Evolutionary conservation across 2,329 filamentous ascomycete species (phyloP).

Genomic region (Hypoxylon sp.): DNA sequence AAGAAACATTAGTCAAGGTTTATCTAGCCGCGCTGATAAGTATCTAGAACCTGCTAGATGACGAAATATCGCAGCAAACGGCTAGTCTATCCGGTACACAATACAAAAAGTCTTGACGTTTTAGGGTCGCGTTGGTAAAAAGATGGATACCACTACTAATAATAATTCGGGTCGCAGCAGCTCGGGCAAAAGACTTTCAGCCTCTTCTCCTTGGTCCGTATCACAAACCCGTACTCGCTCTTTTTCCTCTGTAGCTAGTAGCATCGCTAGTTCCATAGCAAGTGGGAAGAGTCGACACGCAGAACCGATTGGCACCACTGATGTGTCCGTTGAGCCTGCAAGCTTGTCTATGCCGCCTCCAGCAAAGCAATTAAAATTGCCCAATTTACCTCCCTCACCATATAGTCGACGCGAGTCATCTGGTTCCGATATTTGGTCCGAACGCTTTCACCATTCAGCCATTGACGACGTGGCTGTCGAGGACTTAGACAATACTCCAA

Average conservation of each 20-base stretch:
- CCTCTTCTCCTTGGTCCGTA: slow-evolving; percentile 36
- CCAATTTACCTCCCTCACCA: slow-evolving; percentile 53
- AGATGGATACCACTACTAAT: slow-evolving; percentile 28
- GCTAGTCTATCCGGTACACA: slow-evolving; percentile 8
- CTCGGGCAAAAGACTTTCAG: slow-evolving; percentile 34
- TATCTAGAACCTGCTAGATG: slow-evolving; percentile 23
- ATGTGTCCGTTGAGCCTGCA: slow-evolving; percentile 65
- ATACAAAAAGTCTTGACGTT: slow-evolving; percentile 18
- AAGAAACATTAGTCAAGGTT: slow-evolving; percentile 7
- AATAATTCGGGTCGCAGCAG: slow-evolving; percentile 26
- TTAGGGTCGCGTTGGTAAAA: slow-evolving; percentile 7
- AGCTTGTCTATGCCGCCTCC: slow-evolving; percentile 72
- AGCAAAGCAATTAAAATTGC: slow-evolving; percentile 51
- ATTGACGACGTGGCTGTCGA: slow-evolving; percentile 55
- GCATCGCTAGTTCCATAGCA: slow-evolving; percentile 46
- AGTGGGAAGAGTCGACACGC: slow-evolving; percentile 66
- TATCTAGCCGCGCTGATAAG: slow-evolving; percentile 12
- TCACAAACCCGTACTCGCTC: slow-evolving; percentile 55
- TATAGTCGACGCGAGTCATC: slow-evolving; percentile 55
- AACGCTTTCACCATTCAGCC: slow-evolving; percentile 46
- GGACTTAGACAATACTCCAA: slow-evolving; percentile 59
- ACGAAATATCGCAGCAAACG: slow-evolving; percentile 24
- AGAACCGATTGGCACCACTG: slow-evolving; percentile 64
- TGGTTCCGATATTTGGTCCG: slow-evolving; percentile 52
- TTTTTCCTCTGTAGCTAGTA: slow-evolving; percentile 44